Evolutionary conservation across 305 asterid species (phyloP).

Genomic region (Withania somnifera): DNA sequence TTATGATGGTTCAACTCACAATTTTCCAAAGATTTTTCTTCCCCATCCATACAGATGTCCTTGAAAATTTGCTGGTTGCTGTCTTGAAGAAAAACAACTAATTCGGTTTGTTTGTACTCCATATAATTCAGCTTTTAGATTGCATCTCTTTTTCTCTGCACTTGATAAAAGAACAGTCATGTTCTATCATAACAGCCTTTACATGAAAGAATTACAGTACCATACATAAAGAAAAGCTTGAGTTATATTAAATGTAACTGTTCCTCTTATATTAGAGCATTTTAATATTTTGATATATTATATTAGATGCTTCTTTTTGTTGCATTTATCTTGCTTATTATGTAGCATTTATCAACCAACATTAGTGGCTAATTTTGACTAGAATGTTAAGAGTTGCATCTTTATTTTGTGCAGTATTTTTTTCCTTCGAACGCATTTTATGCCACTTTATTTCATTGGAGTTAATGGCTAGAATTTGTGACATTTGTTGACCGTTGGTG

Average conservation of each 20-base stretch:
- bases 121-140: background rate
- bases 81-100: constrained; percentile 10
- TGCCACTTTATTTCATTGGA: too few species aligned
- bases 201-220: background rate
- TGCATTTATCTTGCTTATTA: too few species aligned
- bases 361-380: too few species aligned
- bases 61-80: background rate
- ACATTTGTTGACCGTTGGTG: too few species aligned
- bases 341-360: too few species aligned
- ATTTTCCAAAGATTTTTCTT: constrained; percentile 2
- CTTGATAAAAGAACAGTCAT: background rate
- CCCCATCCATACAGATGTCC: background rate
- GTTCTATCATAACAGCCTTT: background rate
- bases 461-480: too few species aligned
- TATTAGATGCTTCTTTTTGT: too few species aligned
- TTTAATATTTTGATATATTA: too few species aligned
- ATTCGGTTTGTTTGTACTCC: constrained; percentile 6
- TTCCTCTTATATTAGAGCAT: too few species aligned
- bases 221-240: background rate
- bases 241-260: background rate
- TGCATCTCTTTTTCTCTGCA: background rate
- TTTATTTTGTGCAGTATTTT: too few species aligned
- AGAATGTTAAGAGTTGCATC: too few species aligned
- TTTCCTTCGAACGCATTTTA: too few species aligned
- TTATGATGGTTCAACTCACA: constrained; percentile 19